A percentile compares a stretch with the other conserved stretches of the same genome.
phyloP scores from a whole-genome alignment of 805 yeast species.

The Wickerhamomyces bovis region DNA sequence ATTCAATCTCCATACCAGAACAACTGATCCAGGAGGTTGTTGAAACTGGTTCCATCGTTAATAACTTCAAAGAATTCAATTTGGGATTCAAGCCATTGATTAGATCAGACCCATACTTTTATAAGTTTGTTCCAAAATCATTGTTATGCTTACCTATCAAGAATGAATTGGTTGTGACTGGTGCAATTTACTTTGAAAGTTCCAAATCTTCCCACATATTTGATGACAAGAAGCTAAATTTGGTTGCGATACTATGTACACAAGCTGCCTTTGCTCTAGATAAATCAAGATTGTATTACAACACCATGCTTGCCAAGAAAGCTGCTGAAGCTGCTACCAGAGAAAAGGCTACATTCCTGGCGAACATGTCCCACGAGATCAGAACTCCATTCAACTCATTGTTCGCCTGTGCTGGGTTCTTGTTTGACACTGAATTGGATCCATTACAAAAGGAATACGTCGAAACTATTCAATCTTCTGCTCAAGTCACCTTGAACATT shows the following conservation, averaged over 20 bases:
- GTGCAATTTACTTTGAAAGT: constrained; percentile 41
- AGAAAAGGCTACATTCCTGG: constrained; percentile 81
- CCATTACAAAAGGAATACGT: constrained; percentile 87
- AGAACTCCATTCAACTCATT: constrained; percentile 89
- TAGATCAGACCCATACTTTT: constrained; percentile 36
- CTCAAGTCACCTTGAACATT: constrained; percentile 77
- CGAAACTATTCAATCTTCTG: constrained; percentile 78
- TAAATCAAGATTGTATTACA: constrained; percentile 39
- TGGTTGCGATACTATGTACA: constrained; percentile 38
- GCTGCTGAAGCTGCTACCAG: constrained; percentile 87
- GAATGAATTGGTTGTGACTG: constrained; percentile 35
- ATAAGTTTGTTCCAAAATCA: constrained; percentile 27
- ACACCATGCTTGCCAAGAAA: constrained; percentile 65
- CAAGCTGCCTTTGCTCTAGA: constrained; percentile 49
- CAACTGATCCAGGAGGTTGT: constrained; percentile 33
- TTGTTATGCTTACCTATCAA: constrained; percentile 42
- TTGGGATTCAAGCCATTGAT: constrained; percentile 28
- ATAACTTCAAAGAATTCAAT: constrained; percentile 29
- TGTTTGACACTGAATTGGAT: constrained; percentile 77
- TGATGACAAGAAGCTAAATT: constrained; percentile 31
- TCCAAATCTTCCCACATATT: constrained; percentile 24
- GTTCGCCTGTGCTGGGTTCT: constrained; percentile 85
- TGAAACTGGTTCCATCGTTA: constrained; percentile 31
- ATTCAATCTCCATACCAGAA: constrained; percentile 40
- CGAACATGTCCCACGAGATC: constrained; percentile 82